Base-by-base conservation (phyloP, 805 yeast genomes). In the Metschnikowia cerradonensis region DNA sequence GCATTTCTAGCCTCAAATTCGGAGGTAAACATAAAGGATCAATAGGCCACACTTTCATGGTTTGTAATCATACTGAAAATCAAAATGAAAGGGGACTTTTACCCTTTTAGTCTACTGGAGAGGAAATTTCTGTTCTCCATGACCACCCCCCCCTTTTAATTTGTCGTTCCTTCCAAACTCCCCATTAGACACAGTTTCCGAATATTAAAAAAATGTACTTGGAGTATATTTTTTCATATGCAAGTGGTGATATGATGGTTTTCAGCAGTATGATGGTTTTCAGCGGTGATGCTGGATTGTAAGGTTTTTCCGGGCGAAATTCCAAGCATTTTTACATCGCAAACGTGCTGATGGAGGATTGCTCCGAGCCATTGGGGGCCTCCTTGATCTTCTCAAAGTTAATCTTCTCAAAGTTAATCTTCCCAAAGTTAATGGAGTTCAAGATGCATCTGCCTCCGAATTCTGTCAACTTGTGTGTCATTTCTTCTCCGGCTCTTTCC, bases 371-470 rank as follows among this genome's bases (percentile, higher is more conserved):
- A 22, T 41, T 35, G 10, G 75, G 75, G 15, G 68, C 65, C 52
- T 68, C 68, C 57, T 77, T 75, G 52, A 87, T 80, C 65, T 79
- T 82, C 49, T 82, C 84, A 59, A 83, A n/a, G n/a, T n/a, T n/a
- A n/a, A n/a, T n/a, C n/a, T n/a, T n/a, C n/a, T n/a, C n/a, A n/a
- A n/a, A n/a, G n/a, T n/a, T n/a, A n/a, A n/a, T n/a, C n/a, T n/a
- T n/a, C n/a, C n/a, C n/a, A n/a, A n/a, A n/a, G n/a, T 90, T 88
- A 58, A 92, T 88, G 57, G 76, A 82, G 60, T 90, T 94, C 57
- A 92, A 77, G 45, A 92, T 92, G 49, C 71, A 72, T 66, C 86
- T 88, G 13, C 96, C 98, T 40, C 99, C 99, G 53, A 79, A 77
- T 15, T 73, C 78, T 41, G 84, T 78, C 71, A 92, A 76, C 58